phyloP scores from a whole-genome alignment of 148 eudicot genomes.

The Hydrangea macrophylla region DNA sequence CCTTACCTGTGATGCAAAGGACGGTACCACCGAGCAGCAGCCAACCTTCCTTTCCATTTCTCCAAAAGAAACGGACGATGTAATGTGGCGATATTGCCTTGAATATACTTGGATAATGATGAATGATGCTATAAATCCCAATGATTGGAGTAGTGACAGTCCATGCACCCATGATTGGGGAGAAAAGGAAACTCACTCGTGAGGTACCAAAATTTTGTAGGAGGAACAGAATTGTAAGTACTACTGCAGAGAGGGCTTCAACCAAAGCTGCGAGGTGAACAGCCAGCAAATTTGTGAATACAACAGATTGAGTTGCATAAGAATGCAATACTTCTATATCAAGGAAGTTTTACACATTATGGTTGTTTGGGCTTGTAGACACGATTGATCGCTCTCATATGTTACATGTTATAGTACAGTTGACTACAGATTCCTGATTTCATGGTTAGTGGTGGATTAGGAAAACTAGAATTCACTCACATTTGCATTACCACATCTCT shows the following conservation, averaged over 20 bases:
- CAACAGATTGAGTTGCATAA: background rate
- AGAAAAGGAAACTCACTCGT: slow-evolving; percentile 64
- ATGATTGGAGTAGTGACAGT: slow-evolving; percentile 56
- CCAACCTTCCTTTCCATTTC: slow-evolving; percentile 58
- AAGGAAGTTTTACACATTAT: background rate
- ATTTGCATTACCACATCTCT: too few species aligned
- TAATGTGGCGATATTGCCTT: slow-evolving; percentile 64
- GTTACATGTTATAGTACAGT: too few species aligned
- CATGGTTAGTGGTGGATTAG: too few species aligned
- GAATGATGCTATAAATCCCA: slow-evolving; percentile 52
- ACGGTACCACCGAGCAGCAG: slow-evolving; percentile 50
- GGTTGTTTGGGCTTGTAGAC: too few species aligned
- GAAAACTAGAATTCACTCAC: too few species aligned
- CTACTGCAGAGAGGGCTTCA: slow-evolving; percentile 44
- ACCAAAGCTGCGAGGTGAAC: slow-evolving; percentile 38
- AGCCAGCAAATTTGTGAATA: background rate
- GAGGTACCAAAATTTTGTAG: slow-evolving; percentile 61
- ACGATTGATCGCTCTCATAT: too few species aligned
- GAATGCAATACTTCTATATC: background rate
- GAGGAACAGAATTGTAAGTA: slow-evolving; percentile 49
- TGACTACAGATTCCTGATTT: too few species aligned
- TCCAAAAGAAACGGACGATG: slow-evolving; percentile 34
- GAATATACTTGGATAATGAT: slow-evolving; percentile 53
- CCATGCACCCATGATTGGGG: slow-evolving; percentile 66
- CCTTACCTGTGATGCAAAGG: slow-evolving; percentile 62